These are phyloP conservation scores for Aspergillus quadricinctus DNA, from an alignment of 2,329 filamentous ascomycete species.

Conservation along the genomic window DNA sequence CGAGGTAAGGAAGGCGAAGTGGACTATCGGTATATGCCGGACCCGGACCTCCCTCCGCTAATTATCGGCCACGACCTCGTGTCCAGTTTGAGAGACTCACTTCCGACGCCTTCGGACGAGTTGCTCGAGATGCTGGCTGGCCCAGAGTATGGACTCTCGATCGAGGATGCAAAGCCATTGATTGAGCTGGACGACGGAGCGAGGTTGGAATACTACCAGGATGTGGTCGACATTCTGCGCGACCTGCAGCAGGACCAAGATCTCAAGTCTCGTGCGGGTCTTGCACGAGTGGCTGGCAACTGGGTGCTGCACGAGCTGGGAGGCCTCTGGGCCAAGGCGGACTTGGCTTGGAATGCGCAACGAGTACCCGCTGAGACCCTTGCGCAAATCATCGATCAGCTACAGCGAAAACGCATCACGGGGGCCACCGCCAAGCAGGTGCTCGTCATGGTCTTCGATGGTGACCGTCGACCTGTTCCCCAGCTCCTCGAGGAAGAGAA, in stretches of 20 bases:
- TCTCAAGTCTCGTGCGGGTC: constrained; percentile 24
- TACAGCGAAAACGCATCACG: constrained; percentile 45
- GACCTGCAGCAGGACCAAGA: constrained; percentile 22
- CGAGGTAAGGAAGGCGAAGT: constrained; percentile 95
- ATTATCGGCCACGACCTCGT: constrained; percentile 69
- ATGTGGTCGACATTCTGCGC: constrained; percentile 38
- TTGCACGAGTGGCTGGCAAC: constrained; percentile 54
- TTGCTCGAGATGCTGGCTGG: constrained; percentile 60
- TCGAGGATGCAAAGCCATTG: constrained; percentile 80
- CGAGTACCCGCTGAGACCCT: constrained; percentile 41
- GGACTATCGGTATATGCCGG: constrained; percentile 98
- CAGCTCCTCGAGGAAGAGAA: constrained; percentile 55
- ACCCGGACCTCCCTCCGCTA: constrained; percentile 81
- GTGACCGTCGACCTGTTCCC: constrained; percentile 45
- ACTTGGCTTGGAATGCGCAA: constrained; percentile 38
- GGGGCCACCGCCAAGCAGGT: constrained; percentile 58
- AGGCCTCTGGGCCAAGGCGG: constrained; percentile 55
- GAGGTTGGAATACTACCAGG: constrained; percentile 71
- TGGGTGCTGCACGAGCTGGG: constrained; percentile 75
- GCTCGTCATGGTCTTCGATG: constrained; percentile 52
- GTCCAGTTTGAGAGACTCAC: constrained; percentile 53
- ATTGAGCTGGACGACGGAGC: constrained; percentile 72
- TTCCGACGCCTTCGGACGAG: constrained; percentile 70
- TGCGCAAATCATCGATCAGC: constrained; percentile 42
- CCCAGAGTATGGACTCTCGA: constrained; percentile 61